phyloP scores from a whole-genome alignment of 495 filamentous ascomycete genomes.

The Entonaema liquescens region DNA sequence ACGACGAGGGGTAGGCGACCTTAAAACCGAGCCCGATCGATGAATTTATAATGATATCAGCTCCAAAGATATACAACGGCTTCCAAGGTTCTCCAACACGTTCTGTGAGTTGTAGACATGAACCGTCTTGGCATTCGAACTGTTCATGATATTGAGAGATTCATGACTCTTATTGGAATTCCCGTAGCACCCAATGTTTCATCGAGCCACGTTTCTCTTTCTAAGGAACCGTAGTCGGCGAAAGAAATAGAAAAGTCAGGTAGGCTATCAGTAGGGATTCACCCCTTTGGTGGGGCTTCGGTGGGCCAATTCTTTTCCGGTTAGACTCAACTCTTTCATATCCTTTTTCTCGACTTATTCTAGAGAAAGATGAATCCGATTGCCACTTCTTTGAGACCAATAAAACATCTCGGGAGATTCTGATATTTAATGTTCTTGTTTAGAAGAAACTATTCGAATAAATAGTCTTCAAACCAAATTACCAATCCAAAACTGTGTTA shows the following conservation, averaged over 20 bases:
- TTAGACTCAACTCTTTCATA: constrained; percentile 9
- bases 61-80: neutral
- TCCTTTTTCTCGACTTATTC: constrained; percentile 14
- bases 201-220: constrained; percentile 3
- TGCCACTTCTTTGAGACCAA: neutral
- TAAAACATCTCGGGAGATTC: constrained; percentile 7
- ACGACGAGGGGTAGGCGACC: neutral
- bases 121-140: neutral
- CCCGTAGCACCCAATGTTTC: neutral
- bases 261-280: constrained; percentile 1
- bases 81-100: neutral
- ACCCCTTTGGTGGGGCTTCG: constrained; percentile 19
- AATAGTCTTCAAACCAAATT: constrained; percentile 1
- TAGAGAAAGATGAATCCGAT: constrained; percentile 4
- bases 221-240: neutral
- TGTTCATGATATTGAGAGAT: neutral
- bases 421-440: neutral
- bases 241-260: neutral
- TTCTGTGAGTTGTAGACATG: neutral
- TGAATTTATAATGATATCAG: neutral
- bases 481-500: neutral
- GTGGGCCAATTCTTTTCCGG: constrained; percentile 15
- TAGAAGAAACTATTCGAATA: neutral
- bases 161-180: neutral
- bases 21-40: neutral